Base-by-base conservation (phyloP, 2,329 filamentous ascomycete genomes). In the Zymoseptoria crescenta region DNA sequence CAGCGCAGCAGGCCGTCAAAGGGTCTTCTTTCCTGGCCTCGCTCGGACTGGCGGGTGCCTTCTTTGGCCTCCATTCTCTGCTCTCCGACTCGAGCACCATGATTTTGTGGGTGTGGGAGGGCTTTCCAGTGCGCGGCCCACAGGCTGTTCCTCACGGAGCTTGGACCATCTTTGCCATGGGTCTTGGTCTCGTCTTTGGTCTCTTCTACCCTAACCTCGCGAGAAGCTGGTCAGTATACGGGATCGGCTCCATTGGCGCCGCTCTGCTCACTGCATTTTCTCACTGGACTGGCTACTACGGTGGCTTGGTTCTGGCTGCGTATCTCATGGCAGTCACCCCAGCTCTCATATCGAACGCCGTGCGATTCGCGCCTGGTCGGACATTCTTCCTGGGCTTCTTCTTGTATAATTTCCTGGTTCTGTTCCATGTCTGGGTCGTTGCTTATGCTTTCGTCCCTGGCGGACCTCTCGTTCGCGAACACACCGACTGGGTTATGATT, bases 371-470 rank as follows among this genome's bases (percentile, higher is more conserved):
- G 55, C 91, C 91, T 0, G 89, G 86, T 4, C 80, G 81, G 27
- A 90, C 89, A 0, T 99, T 99, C 71, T 94, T 93, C 2, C 72
- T 95, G 13, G 93, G 89, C 3, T 96, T 96, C 77, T 76, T 96
- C 56, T 74, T 96, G 54, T 99, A 97, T 79, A 96, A 97, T 74
- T 81, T 97, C 68, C 77, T 97, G 77, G 87, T 96, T 4, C 83
- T 99, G n/a, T 96, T 96, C 79, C 93, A 97, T 71, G 91, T 96
- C 57, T 99, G 94, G 94, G 89, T 96, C 41, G 94, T 99, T 9
- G 94, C 94, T 1, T 99, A 99, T 69, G 94, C 94, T 10, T 99
- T 99, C 67, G 94, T 99, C 2, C 94, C 94, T 1, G 94, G 94
- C 55, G 94, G 94, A 1, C 91, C 91, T 2, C 81, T 96, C 0